Conservation (phyloP, 495 filamentous ascomycete species). For the Venustampulla echinocandica region DNA sequence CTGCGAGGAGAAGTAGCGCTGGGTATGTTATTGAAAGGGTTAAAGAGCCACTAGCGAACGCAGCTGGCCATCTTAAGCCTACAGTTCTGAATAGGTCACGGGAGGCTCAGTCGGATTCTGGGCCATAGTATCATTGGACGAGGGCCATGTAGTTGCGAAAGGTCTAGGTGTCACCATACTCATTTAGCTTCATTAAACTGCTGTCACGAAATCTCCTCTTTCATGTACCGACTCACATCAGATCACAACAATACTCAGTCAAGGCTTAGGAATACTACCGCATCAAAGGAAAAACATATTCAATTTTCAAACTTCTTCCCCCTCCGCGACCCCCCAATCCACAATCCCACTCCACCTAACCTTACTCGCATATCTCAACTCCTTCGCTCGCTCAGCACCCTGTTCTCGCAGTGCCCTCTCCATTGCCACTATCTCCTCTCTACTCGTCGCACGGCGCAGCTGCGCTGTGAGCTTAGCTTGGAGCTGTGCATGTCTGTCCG, state of each 20-base stretch:
- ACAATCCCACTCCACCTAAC: slow-evolving; percentile 16
- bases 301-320: not conserved
- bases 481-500: slow-evolving; percentile 1
- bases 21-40: slow-evolving; percentile 1
- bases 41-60: not conserved
- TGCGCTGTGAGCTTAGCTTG: slow-evolving; percentile 10
- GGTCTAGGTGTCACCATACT: no score
- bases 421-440: not conserved
- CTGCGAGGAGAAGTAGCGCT: slow-evolving; percentile 3
- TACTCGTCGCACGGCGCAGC: slow-evolving; percentile 10
- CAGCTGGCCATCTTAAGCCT: slow-evolving; percentile 6
- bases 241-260: not conserved
- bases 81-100: slow-evolving; percentile 10
- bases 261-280: not conserved
- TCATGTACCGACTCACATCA: no score
- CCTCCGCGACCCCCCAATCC: slow-evolving; percentile 6
- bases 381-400: not conserved
- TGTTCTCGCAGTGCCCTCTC: slow-evolving; percentile 1
- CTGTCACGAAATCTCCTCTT: no score
- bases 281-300: not conserved
- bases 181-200: no score
- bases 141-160: no score
- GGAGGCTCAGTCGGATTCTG: not conserved
- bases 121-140: not conserved
- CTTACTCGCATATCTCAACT: slow-evolving; percentile 7